phyloP scores from a whole-genome alignment of 257 asterid genomes.

The Solanum clarkiae region DNA sequence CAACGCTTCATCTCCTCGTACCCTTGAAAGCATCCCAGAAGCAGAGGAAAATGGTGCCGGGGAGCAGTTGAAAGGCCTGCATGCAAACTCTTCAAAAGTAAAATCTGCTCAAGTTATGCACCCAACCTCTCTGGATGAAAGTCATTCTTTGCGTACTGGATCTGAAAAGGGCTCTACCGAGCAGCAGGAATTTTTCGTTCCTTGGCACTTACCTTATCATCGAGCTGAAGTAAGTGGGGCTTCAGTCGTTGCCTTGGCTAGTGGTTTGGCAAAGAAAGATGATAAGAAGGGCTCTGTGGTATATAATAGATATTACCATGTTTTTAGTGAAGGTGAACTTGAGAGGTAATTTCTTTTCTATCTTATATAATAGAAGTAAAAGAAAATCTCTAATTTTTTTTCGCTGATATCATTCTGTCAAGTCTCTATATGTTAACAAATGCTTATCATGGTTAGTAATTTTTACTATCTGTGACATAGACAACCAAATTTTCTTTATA shows the following conservation, averaged over 20 bases:
- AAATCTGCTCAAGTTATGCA: constrained; percentile 6
- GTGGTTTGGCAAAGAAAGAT: constrained; percentile 87
- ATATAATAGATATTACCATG: constrained; percentile 90
- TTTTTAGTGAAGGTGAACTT: constrained; percentile 96
- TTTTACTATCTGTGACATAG: background rate
- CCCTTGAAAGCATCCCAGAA: constrained; percentile 76
- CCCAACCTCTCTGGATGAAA: constrained; percentile 2
- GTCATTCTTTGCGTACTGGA: constrained; percentile 8
- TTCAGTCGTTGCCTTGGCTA: constrained; percentile 68
- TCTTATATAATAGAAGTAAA: background rate
- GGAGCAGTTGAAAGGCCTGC: constrained; percentile 8
- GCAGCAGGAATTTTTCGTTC: constrained; percentile 91
- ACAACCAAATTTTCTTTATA: background rate
- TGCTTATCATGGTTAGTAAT: background rate
- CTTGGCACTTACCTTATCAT: constrained; percentile 98
- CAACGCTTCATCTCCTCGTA: constrained; percentile 32
- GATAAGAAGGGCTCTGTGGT: constrained; percentile 92
- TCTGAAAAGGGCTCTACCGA: constrained; percentile 6
- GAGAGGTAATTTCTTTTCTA: constrained; percentile 44
- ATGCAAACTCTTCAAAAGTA: constrained; percentile 1
- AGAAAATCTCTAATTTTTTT: background rate
- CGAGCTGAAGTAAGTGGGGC: constrained; percentile 91
- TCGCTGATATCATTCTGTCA: background rate
- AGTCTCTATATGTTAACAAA: background rate
- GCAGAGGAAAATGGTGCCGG: constrained; percentile 33